Evolutionary conservation across 805 yeast species (phyloP), one percentile per base, ranked within the genome.

Genomic region (Candida coquimbonensis): DNA sequence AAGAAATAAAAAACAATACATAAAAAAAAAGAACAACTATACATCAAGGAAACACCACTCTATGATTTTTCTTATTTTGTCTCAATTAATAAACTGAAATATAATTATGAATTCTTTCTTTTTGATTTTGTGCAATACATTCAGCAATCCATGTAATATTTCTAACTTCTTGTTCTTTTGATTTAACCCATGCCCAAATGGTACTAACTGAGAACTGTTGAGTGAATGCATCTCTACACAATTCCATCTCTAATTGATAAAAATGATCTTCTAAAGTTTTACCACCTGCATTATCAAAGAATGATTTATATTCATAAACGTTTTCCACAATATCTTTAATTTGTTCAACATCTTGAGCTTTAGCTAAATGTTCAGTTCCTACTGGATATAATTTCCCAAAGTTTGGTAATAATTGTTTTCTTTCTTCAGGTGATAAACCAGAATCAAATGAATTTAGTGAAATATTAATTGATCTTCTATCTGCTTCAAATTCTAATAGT

Each of bases 71-170:
- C 7, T 21, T 21, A 21, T 24, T 19, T 13, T n/a, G 11, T 19
- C 33, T 19, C 14, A 24, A 11, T 58, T 70, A 89, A 56, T 82
- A 88, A 36, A 91, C 96, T 38, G 95, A 73, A 49, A 95, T 89
- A 64, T 89, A 95, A 65, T 87, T 87, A 57, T 84, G 82, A 54
- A 93, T 87, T 65, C 96, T 80, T 62, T 87, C 95, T 70, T 89
- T 87, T 74, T 93, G 99, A 64, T 89, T 90, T 67, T 95, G 99
- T 31, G 98, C 96, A 70, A 93, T 93, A 73, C 99, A 93, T 70
- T 93, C 99, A 42, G 98, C 96, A 47, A 93, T 91, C 99, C 99
- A 93, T n/a, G 98, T 88, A 54, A 93, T 84, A 65, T 93, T 93
- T 67, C 99, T 79, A 49, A 95, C 80, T 67, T 93, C 99, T 68